Evolutionary conservation across 805 yeast genomes (phyloP), one percentile per base, ranked within the genome.

Genomic region (Torulaspora gathmanii): DNA sequence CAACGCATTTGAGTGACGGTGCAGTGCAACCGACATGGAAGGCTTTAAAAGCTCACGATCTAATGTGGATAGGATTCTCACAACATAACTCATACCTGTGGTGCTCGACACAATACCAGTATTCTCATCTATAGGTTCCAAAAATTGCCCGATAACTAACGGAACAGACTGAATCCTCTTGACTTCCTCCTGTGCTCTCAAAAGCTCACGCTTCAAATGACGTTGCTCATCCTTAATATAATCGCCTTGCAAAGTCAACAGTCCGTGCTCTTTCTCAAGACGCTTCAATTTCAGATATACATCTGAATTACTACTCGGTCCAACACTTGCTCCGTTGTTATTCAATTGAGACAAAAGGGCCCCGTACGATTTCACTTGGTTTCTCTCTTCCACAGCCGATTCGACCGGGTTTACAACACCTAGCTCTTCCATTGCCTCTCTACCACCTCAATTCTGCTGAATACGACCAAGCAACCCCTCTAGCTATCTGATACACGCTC

Each of bases 171-270:
- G 96, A 65, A 93, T 95, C 60, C 96, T 80, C 68, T 93, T 91
- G 36, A 93, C 99, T 70, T 93, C 99, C 67, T 93, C 99, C 67
- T 95, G 98, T 2, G 99, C 99, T 58, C 97, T 82, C 38, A 90
- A 82, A 45, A 93, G 76, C 71, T 93, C 99, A 54, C 97, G 78
- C 61, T 88, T 90, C 65, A 93, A 75, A 69, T 91, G 96, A 62
- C 96, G 93, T 63, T 90, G 97, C 67, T 93, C 99, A 66, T 93
- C 99, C 63, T 95, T 93, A 64, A 93, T 89, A 67, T 91, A 95
- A 49, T 90, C 97, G 66, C 93, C 99, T 68, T 93, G 99, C 53
- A 93, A 73, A 48, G 77, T 70, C 51, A 93, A 70, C 41, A 93
- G 72, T 56, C 91, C 96, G 59, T 86, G 76, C 63, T 91, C 96